phyloP scores from a whole-genome alignment of 495 filamentous ascomycete genomes.

The Aspergillus homomorphus region DNA sequence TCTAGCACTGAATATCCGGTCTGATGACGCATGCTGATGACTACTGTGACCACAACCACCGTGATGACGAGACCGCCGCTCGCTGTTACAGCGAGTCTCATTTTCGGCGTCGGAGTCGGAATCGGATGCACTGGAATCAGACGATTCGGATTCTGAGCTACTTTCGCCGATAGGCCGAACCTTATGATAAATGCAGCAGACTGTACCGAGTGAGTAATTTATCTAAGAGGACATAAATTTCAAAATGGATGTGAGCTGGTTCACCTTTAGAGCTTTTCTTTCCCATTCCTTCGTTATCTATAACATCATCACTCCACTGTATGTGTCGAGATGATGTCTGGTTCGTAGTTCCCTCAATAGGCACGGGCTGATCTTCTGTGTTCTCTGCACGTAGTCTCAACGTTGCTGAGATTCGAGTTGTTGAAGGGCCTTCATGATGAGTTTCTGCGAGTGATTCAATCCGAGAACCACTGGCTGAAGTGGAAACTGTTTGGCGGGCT shows the following conservation, averaged over 20 bases:
- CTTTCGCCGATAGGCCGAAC: slow-evolving; percentile 80
- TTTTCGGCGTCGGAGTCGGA: slow-evolving; percentile 52
- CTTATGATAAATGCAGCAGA: slow-evolving; percentile 98
- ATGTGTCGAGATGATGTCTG: slow-evolving; percentile 51
- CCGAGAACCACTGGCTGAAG: slow-evolving; percentile 15
- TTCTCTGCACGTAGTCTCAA: slow-evolving; percentile 41
- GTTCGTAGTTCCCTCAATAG: slow-evolving; percentile 12
- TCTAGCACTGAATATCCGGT: slow-evolving; percentile 21
- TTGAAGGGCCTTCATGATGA: slow-evolving; percentile 13
- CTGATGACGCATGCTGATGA: slow-evolving; percentile 29
- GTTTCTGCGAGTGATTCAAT: slow-evolving; percentile 21
- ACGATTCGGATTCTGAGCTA: slow-evolving; percentile 67
- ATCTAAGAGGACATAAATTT: background rate
- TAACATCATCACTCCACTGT: slow-evolving; percentile 86
- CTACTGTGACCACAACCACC: background rate
- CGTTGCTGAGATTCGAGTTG: slow-evolving; percentile 24
- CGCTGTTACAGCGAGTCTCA: background rate
- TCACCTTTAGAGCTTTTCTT: slow-evolving; percentile 91
- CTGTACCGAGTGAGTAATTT: slow-evolving; percentile 40
- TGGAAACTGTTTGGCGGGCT: slow-evolving; percentile 22
- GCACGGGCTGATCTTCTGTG: slow-evolving; percentile 27
- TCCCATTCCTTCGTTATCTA: slow-evolving; percentile 95
- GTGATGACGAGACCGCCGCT: background rate
- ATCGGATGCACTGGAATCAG: slow-evolving; percentile 60
- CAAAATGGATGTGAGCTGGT: background rate